Base-by-base conservation (phyloP, 2,329 filamentous ascomycete genomes). In the Diaporthe velutina region DNA sequence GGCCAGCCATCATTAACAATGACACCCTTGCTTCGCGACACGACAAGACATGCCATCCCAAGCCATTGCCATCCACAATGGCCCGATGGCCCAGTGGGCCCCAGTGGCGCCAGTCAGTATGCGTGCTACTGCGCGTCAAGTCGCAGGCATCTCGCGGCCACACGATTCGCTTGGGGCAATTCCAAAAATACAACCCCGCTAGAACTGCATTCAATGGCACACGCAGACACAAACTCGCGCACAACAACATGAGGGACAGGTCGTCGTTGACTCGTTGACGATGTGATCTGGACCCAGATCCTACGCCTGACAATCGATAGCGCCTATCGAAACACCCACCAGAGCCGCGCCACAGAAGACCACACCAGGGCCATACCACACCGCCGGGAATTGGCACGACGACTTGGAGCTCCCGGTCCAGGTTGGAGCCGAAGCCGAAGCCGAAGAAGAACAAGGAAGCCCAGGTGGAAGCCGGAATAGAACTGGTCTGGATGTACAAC, bases 111-210 rank as follows among this genome's bases (percentile, higher is more conserved):
- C 60, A 66, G 60, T 66, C 60, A 66, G 40, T 48, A 40, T 30
- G 40, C 42, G 40, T 30, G 60, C 25, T 64, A 45, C 60, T 64
- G 60, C 25, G 60, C 28, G 60, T 48, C 60, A 33, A n/a, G 40
- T 33, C 60, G 40, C 60, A 48, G 40, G 60, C 60, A n/a, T 48
- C 60, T 33, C 60, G 40, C 28, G 40, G 25, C 60, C 60, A 66
- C 42, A 66, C 19, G 10, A 48, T 48, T 66, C 60, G 19, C 40
- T n/a, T 33, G 40, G 61, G 61, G 4, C 61, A 35, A 10, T 50
- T 67, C 61, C 61, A 67, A 67, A 67, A 67, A 67, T 67, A 67
- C 42, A 12, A 48, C 42, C 40, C 60, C 40, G 60, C 60, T 66
- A 66, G 60, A 66, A 48, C 60, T 33, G 60, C 40, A 48, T 22